These are phyloP conservation scores for Nematodospora anomalae DNA, from an alignment of 1,139 yeast species.

Conservation along the genomic window DNA sequence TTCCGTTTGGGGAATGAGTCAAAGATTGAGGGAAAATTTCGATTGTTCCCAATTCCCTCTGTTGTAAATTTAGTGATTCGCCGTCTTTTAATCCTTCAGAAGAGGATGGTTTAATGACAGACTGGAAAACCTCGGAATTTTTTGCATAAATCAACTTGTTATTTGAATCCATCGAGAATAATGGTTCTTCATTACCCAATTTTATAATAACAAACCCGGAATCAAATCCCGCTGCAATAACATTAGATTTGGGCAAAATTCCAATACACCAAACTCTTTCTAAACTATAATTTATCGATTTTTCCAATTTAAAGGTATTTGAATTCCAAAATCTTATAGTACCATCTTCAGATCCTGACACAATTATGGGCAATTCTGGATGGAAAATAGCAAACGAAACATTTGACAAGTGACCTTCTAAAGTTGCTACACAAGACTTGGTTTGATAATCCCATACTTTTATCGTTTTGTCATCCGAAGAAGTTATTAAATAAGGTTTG, in stretches of 20 bases:
- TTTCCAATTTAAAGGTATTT: conserved; percentile 80
- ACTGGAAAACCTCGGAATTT: conserved; percentile 84
- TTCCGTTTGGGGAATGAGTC: conserved; percentile 93
- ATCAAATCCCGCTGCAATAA: conserved; percentile 91
- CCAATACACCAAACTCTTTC: conserved; percentile 98
- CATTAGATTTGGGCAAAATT: conserved; percentile 71
- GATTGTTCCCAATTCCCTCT: conserved; percentile 87
- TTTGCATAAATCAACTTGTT: conserved; percentile 91
- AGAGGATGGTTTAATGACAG: conserved; percentile 71
- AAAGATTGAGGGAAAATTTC: conserved; percentile 89
- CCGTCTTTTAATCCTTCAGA: conserved; percentile 75
- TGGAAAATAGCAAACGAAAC: conserved; percentile 97
- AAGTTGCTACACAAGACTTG: conserved; percentile 89
- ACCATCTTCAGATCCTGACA: conserved; percentile 84
- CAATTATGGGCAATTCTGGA: conserved; percentile 87
- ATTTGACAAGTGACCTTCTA: conserved; percentile 91
- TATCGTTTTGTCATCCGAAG: conserved; percentile 89
- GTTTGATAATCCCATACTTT: conserved; percentile 98
- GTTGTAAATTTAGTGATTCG: conserved; percentile 69
- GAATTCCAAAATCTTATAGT: conserved; percentile 79
- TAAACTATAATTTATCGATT: conserved; percentile 83
- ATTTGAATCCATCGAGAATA: conserved; percentile 87
- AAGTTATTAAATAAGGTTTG: conserved; percentile 90
- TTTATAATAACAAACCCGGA: conserved; percentile 87
- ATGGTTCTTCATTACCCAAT: conserved; percentile 92